Evolutionary conservation across 352 stramenopile species (phyloP), one percentile per base, ranked within the genome.

Genomic region (Globisporangium spinosum): DNA sequence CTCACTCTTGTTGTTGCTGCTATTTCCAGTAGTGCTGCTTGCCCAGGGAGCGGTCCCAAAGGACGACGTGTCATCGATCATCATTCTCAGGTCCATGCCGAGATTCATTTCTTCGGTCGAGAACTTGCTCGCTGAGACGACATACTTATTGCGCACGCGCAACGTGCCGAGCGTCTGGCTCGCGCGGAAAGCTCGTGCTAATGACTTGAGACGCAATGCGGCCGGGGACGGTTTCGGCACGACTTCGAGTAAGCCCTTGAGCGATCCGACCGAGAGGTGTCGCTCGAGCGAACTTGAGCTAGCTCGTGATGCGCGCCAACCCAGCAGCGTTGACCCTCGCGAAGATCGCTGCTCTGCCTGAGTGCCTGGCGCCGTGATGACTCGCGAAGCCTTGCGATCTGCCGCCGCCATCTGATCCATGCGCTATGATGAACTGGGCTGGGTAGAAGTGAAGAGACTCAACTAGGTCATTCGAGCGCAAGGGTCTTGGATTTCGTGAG

Each of bases 131-230:
- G 70, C 61, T 17, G 77, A 74, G 1, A 82, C 57, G 1, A 79
- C 29, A 58, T 89, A 90, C 35, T 86, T 87, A 22, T 51, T 68
- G 38, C 67, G 61, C 22, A 58, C 61, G 10, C 45, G 47, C 22
- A 81, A 68, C 0, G 76, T 76, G 2, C 79, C 80, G 2, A 92
- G 70, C 12, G 71, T 74, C 29, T 90, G 82, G 17, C 72, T 79
- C 4, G 84, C 84, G 8, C 81, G 77, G 4, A 92, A 76, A 2
- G 79, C 82, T 23, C 77, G 80, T 0, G 80, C 82, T 0, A 92
- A 62, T 10, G 84, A 80, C 27, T 68, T 68, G 15, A 92, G 67
- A 0, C 80, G 66, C 40, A 76, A 58, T 1, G 76, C 79, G 1
- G 80, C 90, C 0, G 69, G 64, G 0, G 84, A 91, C 1, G 79